Evolutionary conservation across 371 early-diverging fungal species (phyloP), one percentile per base, ranked within the genome.

Genomic region (Fennellomyces sp.): DNA sequence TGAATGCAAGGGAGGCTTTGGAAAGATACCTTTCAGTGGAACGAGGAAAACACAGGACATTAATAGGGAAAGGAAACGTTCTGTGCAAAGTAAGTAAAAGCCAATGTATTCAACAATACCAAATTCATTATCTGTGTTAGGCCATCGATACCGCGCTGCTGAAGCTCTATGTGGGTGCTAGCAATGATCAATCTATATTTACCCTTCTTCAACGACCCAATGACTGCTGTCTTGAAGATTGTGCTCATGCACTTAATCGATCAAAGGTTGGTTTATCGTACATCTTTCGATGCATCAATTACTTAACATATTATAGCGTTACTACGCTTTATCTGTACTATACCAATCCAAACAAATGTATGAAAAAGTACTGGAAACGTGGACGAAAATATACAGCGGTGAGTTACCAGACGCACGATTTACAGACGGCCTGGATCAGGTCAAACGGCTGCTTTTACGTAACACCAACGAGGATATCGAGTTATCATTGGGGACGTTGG

Each of bases 131-230:
- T 23, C n/a, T 35, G 45, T 2, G 3, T 7, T 65, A 89, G 86
- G 83, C 81, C 5, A 81, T 88, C 17, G 91, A 91, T 59, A 87
- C 88, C 3, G 81, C 85, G 8, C 69, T 91, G 27, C 63, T 92
- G 8, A 85, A 85, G 28, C 60, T 91, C 1, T 87, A 83, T 62
- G 78, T 83, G 29, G 81, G 82, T 8, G 73, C 58, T 39, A 60
- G 70, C 2, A 74, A 89, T 38, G 66, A 68, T 27, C 3, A 26
- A 2, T 30, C 64, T 10, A 67, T 91, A 29, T 66, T 73, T 33
- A 59, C 63, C 3, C 60, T 91, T 5, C 65, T 93, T 5, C 64
- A 76, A 38, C 68, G 72, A 30, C 68, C 76, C 0, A 89, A 90
- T 61, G 69, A 81, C 36, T 86, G 86, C 52, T 56, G 59, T n/a